A percentile compares a stretch with the other conserved stretches of the same genome.
Evolutionary conservation across 1,284 basidiomycete species (phyloP).

Genomic region (Boletus subluridellus): DNA sequence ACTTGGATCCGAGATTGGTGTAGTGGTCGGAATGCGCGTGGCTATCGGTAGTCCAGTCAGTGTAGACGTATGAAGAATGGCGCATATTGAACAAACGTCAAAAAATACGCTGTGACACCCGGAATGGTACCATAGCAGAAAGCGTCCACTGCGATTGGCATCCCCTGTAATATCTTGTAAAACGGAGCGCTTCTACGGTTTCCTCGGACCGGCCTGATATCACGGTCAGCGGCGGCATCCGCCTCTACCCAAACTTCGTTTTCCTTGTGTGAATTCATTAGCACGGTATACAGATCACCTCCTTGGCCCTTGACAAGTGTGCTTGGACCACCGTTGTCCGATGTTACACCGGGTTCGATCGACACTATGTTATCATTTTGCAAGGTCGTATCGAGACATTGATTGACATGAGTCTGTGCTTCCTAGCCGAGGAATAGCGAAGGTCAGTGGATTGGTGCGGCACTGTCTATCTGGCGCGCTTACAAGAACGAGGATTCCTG

Average conservation of each 20-base stretch:
- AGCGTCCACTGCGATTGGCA: conserved; percentile 96
- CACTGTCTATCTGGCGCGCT: conserved; percentile 9
- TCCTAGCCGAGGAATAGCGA: conserved; percentile 34
- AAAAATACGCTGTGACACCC: conserved; percentile 81
- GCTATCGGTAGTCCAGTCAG: conserved; percentile 39
- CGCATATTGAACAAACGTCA: conserved; percentile 53
- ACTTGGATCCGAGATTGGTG: conserved; percentile 81
- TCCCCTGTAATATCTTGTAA: conserved; percentile 94
- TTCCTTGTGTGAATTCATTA: conserved; percentile 82
- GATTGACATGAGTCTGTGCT: conserved; percentile 47
- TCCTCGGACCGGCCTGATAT: conserved; percentile 47
- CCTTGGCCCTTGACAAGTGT: conserved; percentile 35
- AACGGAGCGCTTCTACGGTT: conserved; percentile 80
- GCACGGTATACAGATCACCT: conserved; percentile 57
- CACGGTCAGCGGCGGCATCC: conserved; percentile 49
- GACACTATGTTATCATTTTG: not conserved
- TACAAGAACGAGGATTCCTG: conserved; percentile 31
- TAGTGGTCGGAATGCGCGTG: conserved; percentile 96
- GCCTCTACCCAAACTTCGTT: conserved; percentile 83
- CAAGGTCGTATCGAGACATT: conserved; percentile 42
- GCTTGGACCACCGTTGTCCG: conserved; percentile 2
- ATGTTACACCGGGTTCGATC: not conserved
- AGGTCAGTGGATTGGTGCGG: not conserved
- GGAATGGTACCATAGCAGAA: conserved; percentile 93
- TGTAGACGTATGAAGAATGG: not conserved